phyloP scores from a whole-genome alignment of 352 stramenopile genomes.

The Peronospora farinosa region DNA sequence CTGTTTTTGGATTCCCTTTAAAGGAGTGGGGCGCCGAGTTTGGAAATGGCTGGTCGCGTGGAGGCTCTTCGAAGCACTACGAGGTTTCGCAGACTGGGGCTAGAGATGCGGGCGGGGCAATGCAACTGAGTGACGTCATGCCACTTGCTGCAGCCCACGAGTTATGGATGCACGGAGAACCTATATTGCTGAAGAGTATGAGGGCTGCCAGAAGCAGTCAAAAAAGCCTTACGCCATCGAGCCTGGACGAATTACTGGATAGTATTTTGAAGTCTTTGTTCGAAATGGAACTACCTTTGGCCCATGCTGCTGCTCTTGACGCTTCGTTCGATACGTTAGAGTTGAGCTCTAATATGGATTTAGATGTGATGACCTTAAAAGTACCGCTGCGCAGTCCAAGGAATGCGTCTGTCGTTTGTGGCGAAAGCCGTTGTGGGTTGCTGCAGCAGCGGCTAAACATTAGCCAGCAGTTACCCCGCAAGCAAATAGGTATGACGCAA shows the following conservation, averaged over 20 bases:
- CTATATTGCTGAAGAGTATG: constrained; percentile 12
- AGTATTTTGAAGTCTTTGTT: constrained; percentile 13
- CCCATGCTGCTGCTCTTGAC: constrained; percentile 8
- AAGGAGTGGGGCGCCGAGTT: constrained; percentile 26
- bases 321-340: constrained; percentile 23
- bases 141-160: constrained; percentile 25
- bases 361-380: constrained; percentile 26
- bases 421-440: constrained; percentile 19
- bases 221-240: constrained; percentile 4
- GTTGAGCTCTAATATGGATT: constrained; percentile 25
- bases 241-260: constrained; percentile 11
- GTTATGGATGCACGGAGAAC: constrained; percentile 26
- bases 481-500: constrained; percentile 29
- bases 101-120: background rate
- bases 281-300: constrained; percentile 13
- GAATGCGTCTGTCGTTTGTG: constrained; percentile 24
- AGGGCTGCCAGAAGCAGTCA: background rate
- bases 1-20: constrained; percentile 29
- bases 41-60: constrained; percentile 15
- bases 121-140: constrained; percentile 19
- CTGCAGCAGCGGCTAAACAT: constrained; percentile 9
- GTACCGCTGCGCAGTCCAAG: constrained; percentile 15
- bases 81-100: constrained; percentile 15
- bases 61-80: constrained; percentile 14
- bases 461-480: constrained; percentile 15